Evolutionary conservation across 2,329 filamentous ascomycete genomes (phyloP).

Genomic region (Calonectria hawksworthii): DNA sequence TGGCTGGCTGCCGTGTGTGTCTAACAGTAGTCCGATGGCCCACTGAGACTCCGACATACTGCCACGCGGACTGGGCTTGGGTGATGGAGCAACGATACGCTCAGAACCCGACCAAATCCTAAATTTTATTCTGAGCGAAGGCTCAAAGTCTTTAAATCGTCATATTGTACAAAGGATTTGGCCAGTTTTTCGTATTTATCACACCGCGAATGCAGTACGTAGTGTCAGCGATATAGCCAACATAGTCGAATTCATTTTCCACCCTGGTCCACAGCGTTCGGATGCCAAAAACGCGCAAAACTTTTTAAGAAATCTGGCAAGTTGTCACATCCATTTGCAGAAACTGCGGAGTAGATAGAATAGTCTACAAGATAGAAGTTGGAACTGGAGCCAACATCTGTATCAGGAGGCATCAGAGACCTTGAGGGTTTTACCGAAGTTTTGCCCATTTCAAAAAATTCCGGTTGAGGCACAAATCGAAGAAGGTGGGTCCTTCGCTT

Average conservation of each 20-base stretch:
- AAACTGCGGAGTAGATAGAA: background rate
- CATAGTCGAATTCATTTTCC: background rate
- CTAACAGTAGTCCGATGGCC: conserved; percentile 19
- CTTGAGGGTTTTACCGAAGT: conserved; percentile 72
- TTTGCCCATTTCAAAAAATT: conserved; percentile 56
- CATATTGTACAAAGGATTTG: no score
- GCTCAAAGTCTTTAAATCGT: no score
- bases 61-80: background rate
- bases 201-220: background rate
- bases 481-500: conserved; percentile 43
- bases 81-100: conserved; percentile 6
- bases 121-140: background rate
- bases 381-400: background rate
- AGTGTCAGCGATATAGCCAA: no score
- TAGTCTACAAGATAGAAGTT: background rate
- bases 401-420: background rate
- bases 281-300: background rate
- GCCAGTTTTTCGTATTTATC: no score
- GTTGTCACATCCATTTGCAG: background rate
- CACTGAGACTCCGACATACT: conserved; percentile 11
- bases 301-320: background rate
- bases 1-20: background rate
- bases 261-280: background rate
- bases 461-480: conserved; percentile 13
- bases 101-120: conserved; percentile 25